Conservation (phyloP, 2,329 filamentous ascomycete genomes). For the Aureobasidium sp. region DNA sequence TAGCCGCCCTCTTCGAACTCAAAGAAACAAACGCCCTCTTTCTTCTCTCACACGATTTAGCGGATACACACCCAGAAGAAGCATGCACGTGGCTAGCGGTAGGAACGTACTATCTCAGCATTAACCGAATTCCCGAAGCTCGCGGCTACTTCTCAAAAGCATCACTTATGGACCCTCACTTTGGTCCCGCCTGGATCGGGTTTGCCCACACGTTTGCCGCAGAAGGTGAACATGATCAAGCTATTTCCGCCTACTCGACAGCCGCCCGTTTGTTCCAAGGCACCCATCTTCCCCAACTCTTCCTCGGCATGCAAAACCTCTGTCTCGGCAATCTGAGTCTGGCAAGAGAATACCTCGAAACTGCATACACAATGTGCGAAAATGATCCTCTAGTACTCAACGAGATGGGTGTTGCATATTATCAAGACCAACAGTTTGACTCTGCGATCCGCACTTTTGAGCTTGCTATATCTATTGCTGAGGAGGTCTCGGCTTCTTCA, state of each 20-base stretch:
- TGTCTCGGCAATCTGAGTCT: conserved; percentile 90
- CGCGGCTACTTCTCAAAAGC: conserved; percentile 95
- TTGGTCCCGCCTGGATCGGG: conserved; percentile 95
- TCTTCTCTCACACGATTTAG: conserved; percentile 83
- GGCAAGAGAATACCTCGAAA: conserved; percentile 88
- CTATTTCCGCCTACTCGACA: conserved; percentile 94
- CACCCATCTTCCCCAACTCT: conserved; percentile 90
- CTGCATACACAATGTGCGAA: conserved; percentile 74
- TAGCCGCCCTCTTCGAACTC: conserved; percentile 86
- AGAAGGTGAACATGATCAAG: conserved; percentile 96
- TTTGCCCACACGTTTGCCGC: conserved; percentile 98
- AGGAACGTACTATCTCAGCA: conserved; percentile 87
- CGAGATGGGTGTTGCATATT: conserved; percentile 92
- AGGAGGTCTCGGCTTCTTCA: conserved; percentile 64
- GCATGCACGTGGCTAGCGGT: conserved; percentile 91
- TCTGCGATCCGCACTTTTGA: conserved; percentile 72
- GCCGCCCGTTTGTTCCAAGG: conserved; percentile 93
- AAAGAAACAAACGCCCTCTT: conserved; percentile 82
- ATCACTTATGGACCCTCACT: conserved; percentile 95
- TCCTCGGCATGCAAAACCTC: conserved; percentile 96
- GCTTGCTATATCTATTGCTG: conserved; percentile 67
- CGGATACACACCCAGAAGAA: conserved; percentile 84
- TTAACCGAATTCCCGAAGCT: conserved; percentile 83
- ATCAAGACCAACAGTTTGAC: conserved; percentile 74
- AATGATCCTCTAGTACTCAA: conserved; percentile 87